Evolutionary conservation across 768 basidiomycete genomes (phyloP).

Genomic region (Paxillus ammoniavirescens): DNA sequence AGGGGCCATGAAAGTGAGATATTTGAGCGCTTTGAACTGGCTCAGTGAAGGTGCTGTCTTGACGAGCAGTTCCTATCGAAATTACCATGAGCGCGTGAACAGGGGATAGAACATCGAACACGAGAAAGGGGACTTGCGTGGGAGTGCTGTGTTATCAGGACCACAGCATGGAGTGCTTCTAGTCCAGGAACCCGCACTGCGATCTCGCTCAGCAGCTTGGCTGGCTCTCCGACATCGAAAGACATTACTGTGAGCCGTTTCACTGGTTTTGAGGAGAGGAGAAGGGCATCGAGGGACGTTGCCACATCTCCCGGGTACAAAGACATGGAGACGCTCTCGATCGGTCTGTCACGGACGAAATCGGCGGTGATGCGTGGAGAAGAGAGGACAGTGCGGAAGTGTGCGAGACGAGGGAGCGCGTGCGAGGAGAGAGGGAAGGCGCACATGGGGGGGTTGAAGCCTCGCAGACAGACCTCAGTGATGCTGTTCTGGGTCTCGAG

Average conservation of each 20-base stretch:
- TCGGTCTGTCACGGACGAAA: slow-evolving; percentile 46
- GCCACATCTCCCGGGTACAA: slow-evolving; percentile 41
- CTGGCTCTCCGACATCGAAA: slow-evolving; percentile 48
- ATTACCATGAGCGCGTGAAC: not conserved
- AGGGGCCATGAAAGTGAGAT: slow-evolving; percentile 61
- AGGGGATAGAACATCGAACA: too few species aligned
- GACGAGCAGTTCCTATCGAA: slow-evolving; percentile 40
- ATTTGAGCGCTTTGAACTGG: slow-evolving; percentile 43
- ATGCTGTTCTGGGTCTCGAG: slow-evolving; percentile 49
- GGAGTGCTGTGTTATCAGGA: slow-evolving; percentile 48
- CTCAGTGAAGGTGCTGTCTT: slow-evolving; percentile 39
- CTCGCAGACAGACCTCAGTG: slow-evolving; percentile 54
- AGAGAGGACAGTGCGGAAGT: slow-evolving; percentile 55
- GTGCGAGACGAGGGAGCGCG: slow-evolving; percentile 46
- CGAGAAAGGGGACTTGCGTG: slow-evolving; percentile 35
- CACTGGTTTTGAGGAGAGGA: slow-evolving; percentile 37
- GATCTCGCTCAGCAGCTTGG: slow-evolving; percentile 46
- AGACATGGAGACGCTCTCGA: slow-evolving; percentile 53
- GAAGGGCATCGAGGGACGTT: slow-evolving; percentile 45
- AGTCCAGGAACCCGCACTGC: slow-evolving; percentile 45
- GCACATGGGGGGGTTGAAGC: slow-evolving; percentile 41
- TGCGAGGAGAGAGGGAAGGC: slow-evolving; percentile 32
- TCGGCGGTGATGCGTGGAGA: slow-evolving; percentile 44
- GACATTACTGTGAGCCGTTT: slow-evolving; percentile 56
- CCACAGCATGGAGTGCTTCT: slow-evolving; percentile 61